phyloP scores from a whole-genome alignment of 768 basidiomycete species.

The Sarcodon aspratus region DNA sequence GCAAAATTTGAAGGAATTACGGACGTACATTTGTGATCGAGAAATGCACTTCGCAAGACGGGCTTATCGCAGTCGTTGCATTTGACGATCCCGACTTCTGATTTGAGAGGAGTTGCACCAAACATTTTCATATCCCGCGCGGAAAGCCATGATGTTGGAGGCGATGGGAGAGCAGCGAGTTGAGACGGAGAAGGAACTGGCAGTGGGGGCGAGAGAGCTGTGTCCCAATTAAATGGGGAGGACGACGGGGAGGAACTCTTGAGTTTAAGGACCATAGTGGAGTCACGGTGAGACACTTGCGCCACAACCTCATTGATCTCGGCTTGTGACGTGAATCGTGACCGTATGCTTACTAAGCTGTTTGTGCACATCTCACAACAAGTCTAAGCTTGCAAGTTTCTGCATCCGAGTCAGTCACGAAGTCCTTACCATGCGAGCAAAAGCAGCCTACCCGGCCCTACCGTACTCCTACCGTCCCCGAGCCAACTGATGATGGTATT shows the following conservation, averaged over 20 bases:
- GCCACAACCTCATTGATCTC: not conserved
- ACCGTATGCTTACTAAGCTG: no score
- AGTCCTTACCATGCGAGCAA: no score
- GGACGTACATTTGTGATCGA: conserved; percentile 63
- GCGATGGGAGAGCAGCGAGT: conserved; percentile 35
- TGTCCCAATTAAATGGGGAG: conserved; percentile 57
- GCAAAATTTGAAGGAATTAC: not conserved
- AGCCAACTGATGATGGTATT: no score
- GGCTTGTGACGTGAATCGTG: no score
- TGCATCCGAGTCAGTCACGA: no score
- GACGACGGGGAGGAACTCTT: conserved; percentile 30
- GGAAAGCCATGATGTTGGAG: conserved; percentile 78
- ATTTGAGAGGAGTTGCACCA: conserved; percentile 63
- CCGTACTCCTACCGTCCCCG: no score
- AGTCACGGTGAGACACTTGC: not conserved
- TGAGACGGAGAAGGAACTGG: conserved; percentile 23
- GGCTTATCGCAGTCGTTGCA: conserved; percentile 82
- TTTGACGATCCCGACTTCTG: conserved; percentile 53
- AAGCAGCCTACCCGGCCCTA: no score
- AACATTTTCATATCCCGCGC: conserved; percentile 85
- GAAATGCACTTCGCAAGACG: conserved; percentile 60
- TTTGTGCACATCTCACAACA: no score
- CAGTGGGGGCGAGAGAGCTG: conserved; percentile 12
- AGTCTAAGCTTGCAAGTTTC: no score
- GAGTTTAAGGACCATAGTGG: conserved; percentile 30